phyloP scores from a whole-genome alignment of 2,329 filamentous ascomycete genomes.

The Scedosporium aurantiacum region DNA sequence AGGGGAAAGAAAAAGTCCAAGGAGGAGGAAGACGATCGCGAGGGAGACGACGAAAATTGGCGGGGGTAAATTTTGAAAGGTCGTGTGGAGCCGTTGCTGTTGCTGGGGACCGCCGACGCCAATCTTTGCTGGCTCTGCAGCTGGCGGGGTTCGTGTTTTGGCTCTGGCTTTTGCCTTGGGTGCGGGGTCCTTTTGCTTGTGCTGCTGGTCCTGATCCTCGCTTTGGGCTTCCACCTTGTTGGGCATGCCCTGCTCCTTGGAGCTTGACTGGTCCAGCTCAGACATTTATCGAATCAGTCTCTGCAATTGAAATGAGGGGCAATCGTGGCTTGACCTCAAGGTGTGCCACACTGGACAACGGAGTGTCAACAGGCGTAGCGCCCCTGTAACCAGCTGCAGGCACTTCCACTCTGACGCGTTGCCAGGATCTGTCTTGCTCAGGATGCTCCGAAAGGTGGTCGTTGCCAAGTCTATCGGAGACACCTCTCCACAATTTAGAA shows the following conservation, averaged over 20 bases:
- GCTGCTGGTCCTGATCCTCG: neutral
- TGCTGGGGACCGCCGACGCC: neutral
- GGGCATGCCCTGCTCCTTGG: neutral
- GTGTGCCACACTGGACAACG: too few species aligned
- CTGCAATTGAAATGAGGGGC: too few species aligned
- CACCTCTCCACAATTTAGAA: too few species aligned
- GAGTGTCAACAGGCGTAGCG: too few species aligned
- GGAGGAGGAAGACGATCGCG: neutral
- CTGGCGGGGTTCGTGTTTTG: neutral
- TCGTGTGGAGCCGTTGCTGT: neutral
- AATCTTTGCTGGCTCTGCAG: neutral
- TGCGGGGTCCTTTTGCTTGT: neutral
- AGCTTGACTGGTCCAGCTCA: neutral
- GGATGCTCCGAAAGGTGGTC: too few species aligned
- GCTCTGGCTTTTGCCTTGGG: neutral
- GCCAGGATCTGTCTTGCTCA: too few species aligned
- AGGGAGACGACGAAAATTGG: slow-evolving; percentile 1
- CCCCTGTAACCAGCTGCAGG: too few species aligned
- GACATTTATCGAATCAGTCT: neutral
- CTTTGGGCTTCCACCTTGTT: neutral
- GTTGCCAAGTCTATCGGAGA: too few species aligned
- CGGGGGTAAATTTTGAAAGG: slow-evolving; percentile 5
- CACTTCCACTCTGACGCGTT: too few species aligned
- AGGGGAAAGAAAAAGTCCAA: neutral
- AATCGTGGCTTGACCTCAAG: too few species aligned